A percentile compares a stretch with the other conserved stretches of the same genome.
phyloP scores from a whole-genome alignment of 306 rosid species.

The Coriaria nepalensis region DNA sequence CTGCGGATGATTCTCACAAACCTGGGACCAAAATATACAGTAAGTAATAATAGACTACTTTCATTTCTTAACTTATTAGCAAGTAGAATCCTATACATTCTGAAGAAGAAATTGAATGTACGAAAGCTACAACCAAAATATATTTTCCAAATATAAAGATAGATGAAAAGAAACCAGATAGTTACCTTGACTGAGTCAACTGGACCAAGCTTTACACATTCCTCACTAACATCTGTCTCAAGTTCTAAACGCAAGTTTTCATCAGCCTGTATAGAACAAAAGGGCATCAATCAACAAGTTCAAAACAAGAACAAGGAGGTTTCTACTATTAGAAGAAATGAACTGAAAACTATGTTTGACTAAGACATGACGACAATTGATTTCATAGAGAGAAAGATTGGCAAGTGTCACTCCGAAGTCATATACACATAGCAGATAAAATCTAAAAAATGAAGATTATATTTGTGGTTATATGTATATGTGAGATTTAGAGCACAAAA shows the following conservation, averaged over 20 bases:
- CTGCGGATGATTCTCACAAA: slow-evolving; percentile 94
- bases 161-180: too few relatives aligned
- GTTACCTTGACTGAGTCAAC: slow-evolving; percentile 79
- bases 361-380: background rate
- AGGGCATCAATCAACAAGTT: slow-evolving; percentile 1
- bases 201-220: slow-evolving; percentile 73
- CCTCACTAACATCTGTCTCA: slow-evolving; percentile 80
- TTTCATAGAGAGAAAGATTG: background rate
- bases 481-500: too few relatives aligned
- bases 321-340: background rate
- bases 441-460: too few relatives aligned
- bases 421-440: too few relatives aligned
- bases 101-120: too few relatives aligned
- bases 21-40: slow-evolving; percentile 27
- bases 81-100: too few relatives aligned
- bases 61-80: background rate
- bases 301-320: slow-evolving; percentile 3
- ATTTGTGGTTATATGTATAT: too few relatives aligned
- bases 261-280: slow-evolving; percentile 45
- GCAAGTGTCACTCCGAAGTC: too few relatives aligned
- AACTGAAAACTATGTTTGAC: too few relatives aligned
- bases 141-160: too few relatives aligned
- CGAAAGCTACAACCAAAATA: background rate
- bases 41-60: background rate
- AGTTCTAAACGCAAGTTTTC: slow-evolving; percentile 62